Evolutionary conservation across 352 stramenopile genomes (phyloP).

Genomic region (Phytophthora citrophthora): DNA sequence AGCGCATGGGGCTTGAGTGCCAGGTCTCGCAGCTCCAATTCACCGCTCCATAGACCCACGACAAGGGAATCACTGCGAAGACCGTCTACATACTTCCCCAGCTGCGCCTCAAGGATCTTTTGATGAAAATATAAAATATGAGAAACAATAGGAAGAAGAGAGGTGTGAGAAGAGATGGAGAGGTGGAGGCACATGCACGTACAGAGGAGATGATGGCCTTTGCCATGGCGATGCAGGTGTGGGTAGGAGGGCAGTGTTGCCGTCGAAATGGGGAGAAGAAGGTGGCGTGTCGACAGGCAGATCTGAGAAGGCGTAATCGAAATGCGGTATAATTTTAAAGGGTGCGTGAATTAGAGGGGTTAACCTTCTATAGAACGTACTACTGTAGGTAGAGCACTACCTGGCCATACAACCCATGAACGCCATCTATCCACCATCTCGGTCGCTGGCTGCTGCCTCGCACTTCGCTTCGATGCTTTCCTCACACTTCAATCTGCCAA

Average conservation of each 20-base stretch:
- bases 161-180: neutral
- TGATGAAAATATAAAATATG: slow-evolving; percentile 2
- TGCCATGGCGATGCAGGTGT: slow-evolving; percentile 41
- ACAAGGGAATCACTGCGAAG: slow-evolving; percentile 82
- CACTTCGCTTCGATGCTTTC: too few relatives aligned
- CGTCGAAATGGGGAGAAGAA: neutral
- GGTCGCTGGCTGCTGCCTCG: too few relatives aligned
- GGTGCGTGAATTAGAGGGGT: too few relatives aligned
- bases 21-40: slow-evolving; percentile 76
- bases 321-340: too few relatives aligned
- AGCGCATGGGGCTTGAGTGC: slow-evolving; percentile 80
- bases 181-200: slow-evolving; percentile 9
- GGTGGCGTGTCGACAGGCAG: neutral
- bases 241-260: neutral
- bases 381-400: too few relatives aligned
- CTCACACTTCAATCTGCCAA: too few relatives aligned
- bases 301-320: too few relatives aligned
- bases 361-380: too few relatives aligned
- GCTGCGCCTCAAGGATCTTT: slow-evolving; percentile 79
- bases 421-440: too few relatives aligned
- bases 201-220: slow-evolving; percentile 79
- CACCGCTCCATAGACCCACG: slow-evolving; percentile 85
- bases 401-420: too few relatives aligned
- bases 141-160: neutral
- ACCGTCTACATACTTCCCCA: slow-evolving; percentile 86